Evolutionary conservation across 352 stramenopile species (phyloP), one percentile per base, ranked within the genome.

Genomic region (Phytophthora fragariae): DNA sequence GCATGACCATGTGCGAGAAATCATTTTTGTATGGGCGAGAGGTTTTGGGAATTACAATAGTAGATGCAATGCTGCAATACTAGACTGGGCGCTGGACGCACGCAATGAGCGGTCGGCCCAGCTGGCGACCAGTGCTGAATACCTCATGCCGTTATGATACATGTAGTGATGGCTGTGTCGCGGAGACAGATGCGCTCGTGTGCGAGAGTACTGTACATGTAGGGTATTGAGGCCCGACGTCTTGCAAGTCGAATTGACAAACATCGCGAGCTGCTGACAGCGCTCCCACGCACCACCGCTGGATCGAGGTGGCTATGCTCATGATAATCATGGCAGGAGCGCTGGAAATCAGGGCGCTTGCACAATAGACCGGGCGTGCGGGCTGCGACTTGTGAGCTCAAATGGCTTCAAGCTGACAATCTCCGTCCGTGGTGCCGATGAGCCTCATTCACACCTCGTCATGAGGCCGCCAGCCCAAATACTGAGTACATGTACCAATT

Each of bases 281-380:
- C 15, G 14, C 41, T 11, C 37, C 37, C 11, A 31, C 9, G 15
- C 41, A 21, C 41, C 41, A 49, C 41, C 39, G 21, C 41, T 55
- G 57, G 57, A 64, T 21, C 35, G 50, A 68, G 62, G 62, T 65
- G 58, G 58, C 58, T 65, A 65, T 39, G 15, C 14, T 52, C 24
- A 41, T 62, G 62, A 69, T 69, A n/a, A n/a, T n/a, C n/a, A n/a
- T 62, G 53, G 62, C 54, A 69, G 62, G 62, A 69, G 31, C 29
- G 27, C 41, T 5, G 37, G 1, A 62, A 69, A 69, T 69, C 62
- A 69, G 62, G 62, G 35, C 10, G 53, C 57, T 49, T 21, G 2
- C 27, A 69, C 39, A 58, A 68, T 52, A 57, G 44, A 47, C 58
- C 11, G 29, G 56, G 41, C 31, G 58, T 52, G 60, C 58, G 60